Percentiles rank a stretch among this genome's conserved stretches.
Conservation (phyloP, 1,139 yeast genomes). For the Magnusiomyces paraingens region DNA sequence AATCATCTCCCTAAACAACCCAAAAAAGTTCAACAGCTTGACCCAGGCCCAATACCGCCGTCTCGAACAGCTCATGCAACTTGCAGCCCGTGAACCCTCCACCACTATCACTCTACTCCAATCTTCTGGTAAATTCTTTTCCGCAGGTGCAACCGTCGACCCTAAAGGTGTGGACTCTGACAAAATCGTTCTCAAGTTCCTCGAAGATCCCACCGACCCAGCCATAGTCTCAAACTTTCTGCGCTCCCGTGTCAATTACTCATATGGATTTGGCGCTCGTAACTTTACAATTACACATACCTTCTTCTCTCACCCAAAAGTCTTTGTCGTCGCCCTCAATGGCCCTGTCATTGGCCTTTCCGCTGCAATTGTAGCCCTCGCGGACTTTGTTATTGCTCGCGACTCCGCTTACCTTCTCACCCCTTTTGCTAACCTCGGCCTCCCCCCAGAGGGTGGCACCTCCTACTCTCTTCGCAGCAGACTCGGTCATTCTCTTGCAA, state of each 20-base stretch:
- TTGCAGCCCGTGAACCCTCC: conserved; percentile 60
- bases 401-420: conserved; percentile 56
- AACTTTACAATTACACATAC: conserved; percentile 64
- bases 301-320: conserved; percentile 65
- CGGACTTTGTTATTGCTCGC: conserved; percentile 72
- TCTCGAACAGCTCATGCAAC: conserved; percentile 53
- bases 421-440: conserved; percentile 79
- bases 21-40: conserved; percentile 61
- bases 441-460: conserved; percentile 79
- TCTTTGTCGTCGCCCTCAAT: conserved; percentile 68
- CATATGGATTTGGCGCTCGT: conserved; percentile 56
- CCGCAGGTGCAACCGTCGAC: conserved; percentile 69
- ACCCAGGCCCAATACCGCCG: conserved; percentile 58
- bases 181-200: conserved; percentile 17
- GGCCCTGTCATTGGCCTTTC: conserved; percentile 85
- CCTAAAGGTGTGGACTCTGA: conserved; percentile 25
- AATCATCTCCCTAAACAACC: conserved; percentile 62
- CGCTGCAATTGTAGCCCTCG: conserved; percentile 65
- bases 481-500: conserved; percentile 66
- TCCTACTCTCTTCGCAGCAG: conserved; percentile 63
- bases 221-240: neutral
- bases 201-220: conserved; percentile 15
- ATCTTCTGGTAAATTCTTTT: conserved; percentile 69
- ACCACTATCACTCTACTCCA: conserved; percentile 64
- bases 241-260: conserved; percentile 33